These are phyloP conservation scores for Lenwebbia sp. DNA, from an alignment of 345 rosid genomes.

Conservation along the genomic window DNA sequence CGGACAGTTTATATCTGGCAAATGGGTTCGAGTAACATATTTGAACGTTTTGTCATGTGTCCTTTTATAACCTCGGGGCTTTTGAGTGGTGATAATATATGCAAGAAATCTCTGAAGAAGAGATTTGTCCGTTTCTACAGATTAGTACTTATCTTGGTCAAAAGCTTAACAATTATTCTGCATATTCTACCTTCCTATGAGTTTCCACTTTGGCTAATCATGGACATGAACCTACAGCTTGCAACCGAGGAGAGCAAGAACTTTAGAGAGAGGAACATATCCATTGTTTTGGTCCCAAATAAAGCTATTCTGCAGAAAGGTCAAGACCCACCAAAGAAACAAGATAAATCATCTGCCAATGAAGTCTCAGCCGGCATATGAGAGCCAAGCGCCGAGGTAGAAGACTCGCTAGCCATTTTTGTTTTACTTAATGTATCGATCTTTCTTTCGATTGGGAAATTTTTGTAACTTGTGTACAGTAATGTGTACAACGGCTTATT, in stretches of 20 bases:
- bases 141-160: not conserved
- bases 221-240: constrained; percentile 33
- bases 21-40: not conserved
- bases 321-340: constrained; percentile 68
- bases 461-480: not conserved
- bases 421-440: not conserved
- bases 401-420: not conserved
- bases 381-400: not conserved
- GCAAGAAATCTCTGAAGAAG: not conserved
- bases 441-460: not conserved
- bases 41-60: not conserved
- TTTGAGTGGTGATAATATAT: not conserved
- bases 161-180: not conserved
- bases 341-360: constrained; percentile 29
- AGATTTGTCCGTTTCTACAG: not conserved
- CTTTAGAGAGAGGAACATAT: constrained; percentile 63
- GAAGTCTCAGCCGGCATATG: constrained; percentile 58
- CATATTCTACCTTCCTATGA: not conserved
- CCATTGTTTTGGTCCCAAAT: constrained; percentile 73
- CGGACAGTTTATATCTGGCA: not conserved
- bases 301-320: constrained; percentile 57
- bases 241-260: constrained; percentile 85
- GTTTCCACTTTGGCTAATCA: not conserved
- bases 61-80: not conserved
- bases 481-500: not conserved